These are phyloP conservation scores for Zymoseptoria ardabiliae DNA, from an alignment of 2,329 filamentous ascomycete species.

Conservation along the genomic window DNA sequence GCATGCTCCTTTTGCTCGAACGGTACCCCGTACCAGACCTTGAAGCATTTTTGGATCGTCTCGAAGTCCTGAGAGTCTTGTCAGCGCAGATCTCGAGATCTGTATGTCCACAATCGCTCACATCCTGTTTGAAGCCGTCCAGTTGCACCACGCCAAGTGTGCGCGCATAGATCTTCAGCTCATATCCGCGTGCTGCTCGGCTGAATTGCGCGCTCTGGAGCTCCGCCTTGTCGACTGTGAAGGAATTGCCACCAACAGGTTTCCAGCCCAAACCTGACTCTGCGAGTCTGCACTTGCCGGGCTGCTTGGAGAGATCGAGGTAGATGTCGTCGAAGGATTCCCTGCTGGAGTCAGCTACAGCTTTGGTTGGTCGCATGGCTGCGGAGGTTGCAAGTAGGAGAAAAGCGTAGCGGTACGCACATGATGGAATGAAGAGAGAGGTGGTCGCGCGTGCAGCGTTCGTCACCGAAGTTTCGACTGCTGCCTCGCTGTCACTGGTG, in stretches of 20 bases:
- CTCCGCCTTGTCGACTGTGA: slow-evolving; percentile 82
- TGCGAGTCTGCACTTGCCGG: slow-evolving; percentile 88
- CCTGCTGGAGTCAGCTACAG: slow-evolving; percentile 33
- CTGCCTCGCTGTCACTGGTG: neutral
- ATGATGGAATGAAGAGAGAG: neutral
- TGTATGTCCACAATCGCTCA: slow-evolving; percentile 25
- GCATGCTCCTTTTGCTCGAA: slow-evolving; percentile 92
- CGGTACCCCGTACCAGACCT: slow-evolving; percentile 93
- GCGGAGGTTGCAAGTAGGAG: neutral
- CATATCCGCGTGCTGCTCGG: slow-evolving; percentile 81
- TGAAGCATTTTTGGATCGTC: slow-evolving; percentile 84
- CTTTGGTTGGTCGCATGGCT: neutral
- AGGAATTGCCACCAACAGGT: slow-evolving; percentile 80
- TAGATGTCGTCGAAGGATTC: slow-evolving; percentile 98
- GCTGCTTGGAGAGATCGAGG: slow-evolving; percentile 86
- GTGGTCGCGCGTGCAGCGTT: neutral
- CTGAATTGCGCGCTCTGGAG: slow-evolving; percentile 91
- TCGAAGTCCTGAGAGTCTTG: slow-evolving; percentile 66
- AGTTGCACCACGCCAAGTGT: slow-evolving; percentile 83
- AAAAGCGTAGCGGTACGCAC: neutral
- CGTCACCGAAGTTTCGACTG: neutral
- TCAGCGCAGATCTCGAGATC: slow-evolving; percentile 6
- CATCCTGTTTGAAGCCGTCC: slow-evolving; percentile 88
- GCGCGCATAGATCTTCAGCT: slow-evolving; percentile 83
- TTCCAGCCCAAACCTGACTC: slow-evolving; percentile 96